These are phyloP conservation scores for Afroboletus lepidellus DNA, from an alignment of 1,284 basidiomycete genomes.

Conservation along the genomic window DNA sequence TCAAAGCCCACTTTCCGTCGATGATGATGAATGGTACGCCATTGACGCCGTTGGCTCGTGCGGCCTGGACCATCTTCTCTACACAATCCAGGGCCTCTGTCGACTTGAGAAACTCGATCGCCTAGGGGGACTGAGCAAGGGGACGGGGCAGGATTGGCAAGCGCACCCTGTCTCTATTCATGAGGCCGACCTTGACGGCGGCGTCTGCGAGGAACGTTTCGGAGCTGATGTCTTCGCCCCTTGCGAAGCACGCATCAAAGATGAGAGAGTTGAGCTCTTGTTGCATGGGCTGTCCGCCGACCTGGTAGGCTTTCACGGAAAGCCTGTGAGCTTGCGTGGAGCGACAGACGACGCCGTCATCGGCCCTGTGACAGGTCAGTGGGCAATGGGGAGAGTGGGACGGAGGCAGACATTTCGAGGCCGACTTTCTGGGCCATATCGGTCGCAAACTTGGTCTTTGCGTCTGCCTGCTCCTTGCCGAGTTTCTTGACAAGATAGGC, in stretches of 20 bases:
- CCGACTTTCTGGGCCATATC: constrained; percentile 59
- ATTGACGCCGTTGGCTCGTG: constrained; percentile 67
- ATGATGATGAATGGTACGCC: constrained; percentile 82
- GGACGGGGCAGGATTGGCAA: background rate
- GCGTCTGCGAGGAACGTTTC: constrained; percentile 57
- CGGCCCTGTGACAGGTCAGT: constrained; percentile 34
- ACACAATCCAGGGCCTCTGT: constrained; percentile 70
- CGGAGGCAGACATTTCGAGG: constrained; percentile 62
- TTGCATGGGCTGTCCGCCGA: constrained; percentile 67
- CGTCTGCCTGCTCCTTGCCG: constrained; percentile 55
- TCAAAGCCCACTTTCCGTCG: constrained; percentile 76
- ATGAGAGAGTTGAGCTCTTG: constrained; percentile 53
- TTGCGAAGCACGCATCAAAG: constrained; percentile 68
- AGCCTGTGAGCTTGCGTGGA: constrained; percentile 73
- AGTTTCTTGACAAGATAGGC: constrained; percentile 46
- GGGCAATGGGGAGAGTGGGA: background rate
- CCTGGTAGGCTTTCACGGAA: constrained; percentile 64
- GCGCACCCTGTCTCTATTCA: constrained; percentile 61
- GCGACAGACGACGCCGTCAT: constrained; percentile 60
- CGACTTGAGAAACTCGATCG: constrained; percentile 60
- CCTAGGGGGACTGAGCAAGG: constrained; percentile 34
- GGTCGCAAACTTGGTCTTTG: constrained; percentile 46
- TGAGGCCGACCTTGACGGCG: constrained; percentile 58
- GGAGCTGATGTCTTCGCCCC: constrained; percentile 63
- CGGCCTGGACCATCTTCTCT: constrained; percentile 63